Evolutionary conservation across 2,329 filamentous ascomycete species (phyloP), one percentile per base, ranked within the genome.

Genomic region (Cadophora luteo-olivacea): DNA sequence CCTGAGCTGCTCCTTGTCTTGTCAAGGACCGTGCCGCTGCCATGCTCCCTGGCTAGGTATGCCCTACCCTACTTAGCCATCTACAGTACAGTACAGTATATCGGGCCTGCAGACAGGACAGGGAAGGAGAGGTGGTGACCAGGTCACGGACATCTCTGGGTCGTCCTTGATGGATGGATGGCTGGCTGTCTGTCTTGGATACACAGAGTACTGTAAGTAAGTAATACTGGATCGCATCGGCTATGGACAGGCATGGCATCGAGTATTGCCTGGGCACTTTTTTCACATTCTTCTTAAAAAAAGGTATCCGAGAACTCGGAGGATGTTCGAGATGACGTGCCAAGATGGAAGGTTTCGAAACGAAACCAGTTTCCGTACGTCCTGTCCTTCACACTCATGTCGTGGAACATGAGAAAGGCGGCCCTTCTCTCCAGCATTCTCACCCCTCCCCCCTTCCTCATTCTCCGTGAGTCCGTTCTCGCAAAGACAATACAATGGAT

Each of bases 11-110:
- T n/a, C n/a, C n/a, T n/a, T n/a, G n/a, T n/a, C n/a, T n/a, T n/a
- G n/a, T 25, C 36, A 45, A 41, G 57, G 57, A 60, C 57, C 57
- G 57, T 60, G 57, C 57, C 57, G 57, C 57, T 60, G 55, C 55
- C 55, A 58, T 33, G 16, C 29, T 29, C 29, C 5, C 29, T 29
- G 29, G n/a, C n/a, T n/a, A n/a, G n/a, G 19, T 7, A 36, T 33
- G 32, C 16, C 12, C 19, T 29, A 38, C 36, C 36, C 19, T 29
- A 38, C 36, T 7, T 38, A 7, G 29, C 12, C 29, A 29, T 33
- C 19, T 29, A 29, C 29, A 29, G n/a, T n/a, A n/a, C n/a, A 3
- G 29, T 29, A 29, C 29, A 3, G 29, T 29, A 5, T 29, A 29
- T 19, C 25, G 12, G 19, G 54, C 29, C 7, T 36, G 12, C 33